Evolutionary conservation across 2,329 filamentous ascomycete species (phyloP), one percentile per base, ranked within the genome.

Genomic region (Epichloe gansuensis): DNA sequence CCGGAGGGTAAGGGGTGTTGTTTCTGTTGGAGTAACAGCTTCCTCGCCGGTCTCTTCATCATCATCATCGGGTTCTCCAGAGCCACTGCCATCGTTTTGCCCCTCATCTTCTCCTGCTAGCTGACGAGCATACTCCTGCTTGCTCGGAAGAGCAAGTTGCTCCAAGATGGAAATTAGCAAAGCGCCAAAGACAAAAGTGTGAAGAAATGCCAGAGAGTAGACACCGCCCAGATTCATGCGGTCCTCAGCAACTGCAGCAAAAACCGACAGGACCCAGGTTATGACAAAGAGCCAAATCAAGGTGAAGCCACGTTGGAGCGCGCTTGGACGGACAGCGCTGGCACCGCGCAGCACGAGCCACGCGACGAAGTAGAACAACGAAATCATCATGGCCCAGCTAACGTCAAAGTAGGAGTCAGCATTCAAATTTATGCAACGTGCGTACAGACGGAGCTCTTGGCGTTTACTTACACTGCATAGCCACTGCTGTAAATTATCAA

Each of bases 401-500:
- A 6, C 12, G 23, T 2, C 21, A 31, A 39, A 6, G 5, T 4
- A 3, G 2, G 12, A 15, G 53, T 67, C 47, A 66, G 61, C 31
- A 9, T 11, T 2, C 36, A 31, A 2, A 21, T 35, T 21, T 4
- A 23, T 25, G 41, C 12, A 25, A 25, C 41, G 13, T 11, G 11
- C 11, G 41, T 3, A 23, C 40, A 21, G n/a, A 5, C 17, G 5
- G 5, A 23, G 7, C 21, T 12, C 17, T 11, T 3, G 15, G 40
- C 11, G 21, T 43, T 43, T 4, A 50, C 74, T 66, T 63, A 77
- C 62, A 96, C 85, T 5, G 87, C 76, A 64, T 93, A 97, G 47
- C 83, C 77, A 60, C 86, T 94, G 68, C 88, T 90, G 70, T 96
- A 93, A n/a, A 93, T 74, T 60, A 97, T 89, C 60, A 88, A 78